A percentile compares a stretch with the other conserved stretches of the same genome.
phyloP scores from a whole-genome alignment of 225 moss, liverwort and hornwort genomes.

The Neckera pumila region DNA sequence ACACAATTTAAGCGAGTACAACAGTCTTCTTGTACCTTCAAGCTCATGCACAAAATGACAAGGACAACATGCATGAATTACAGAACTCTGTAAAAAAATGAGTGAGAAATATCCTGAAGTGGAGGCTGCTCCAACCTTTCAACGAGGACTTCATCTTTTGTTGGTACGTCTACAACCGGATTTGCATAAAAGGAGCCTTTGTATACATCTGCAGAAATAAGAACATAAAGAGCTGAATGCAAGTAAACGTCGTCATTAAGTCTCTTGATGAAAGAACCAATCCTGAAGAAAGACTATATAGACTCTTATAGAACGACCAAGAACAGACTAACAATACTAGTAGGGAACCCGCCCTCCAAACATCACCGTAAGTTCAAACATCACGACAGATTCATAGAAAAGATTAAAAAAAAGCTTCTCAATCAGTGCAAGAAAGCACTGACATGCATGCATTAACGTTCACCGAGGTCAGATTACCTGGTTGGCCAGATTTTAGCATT shows the following conservation, averaged over 20 bases:
- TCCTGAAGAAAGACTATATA: background rate
- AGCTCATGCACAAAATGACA: background rate
- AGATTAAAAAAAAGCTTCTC: background rate
- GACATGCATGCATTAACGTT: background rate
- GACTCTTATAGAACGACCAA: background rate
- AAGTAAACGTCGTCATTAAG: background rate
- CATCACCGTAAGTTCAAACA: background rate
- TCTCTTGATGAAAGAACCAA: background rate
- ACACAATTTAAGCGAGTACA: background rate
- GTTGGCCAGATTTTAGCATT: slow-evolving; percentile 68
- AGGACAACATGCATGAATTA: background rate
- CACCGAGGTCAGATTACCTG: slow-evolving; percentile 37
- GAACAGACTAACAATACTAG: background rate
- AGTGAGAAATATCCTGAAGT: background rate
- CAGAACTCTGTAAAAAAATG: background rate
- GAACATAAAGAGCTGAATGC: background rate
- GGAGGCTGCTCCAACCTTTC: slow-evolving; percentile 36
- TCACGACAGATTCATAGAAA: background rate
- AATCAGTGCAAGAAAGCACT: background rate
- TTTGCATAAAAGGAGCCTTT: slow-evolving; percentile 99
- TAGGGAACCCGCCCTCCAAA: background rate
- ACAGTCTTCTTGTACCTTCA: background rate
- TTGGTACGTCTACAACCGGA: slow-evolving; percentile 56
- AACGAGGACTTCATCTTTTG: slow-evolving; percentile 26
- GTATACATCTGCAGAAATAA: slow-evolving; percentile 35